These are phyloP conservation scores for Alopecurus myosuroides DNA, from an alignment of 176 grass and related monocot species.

Conservation along the genomic window DNA sequence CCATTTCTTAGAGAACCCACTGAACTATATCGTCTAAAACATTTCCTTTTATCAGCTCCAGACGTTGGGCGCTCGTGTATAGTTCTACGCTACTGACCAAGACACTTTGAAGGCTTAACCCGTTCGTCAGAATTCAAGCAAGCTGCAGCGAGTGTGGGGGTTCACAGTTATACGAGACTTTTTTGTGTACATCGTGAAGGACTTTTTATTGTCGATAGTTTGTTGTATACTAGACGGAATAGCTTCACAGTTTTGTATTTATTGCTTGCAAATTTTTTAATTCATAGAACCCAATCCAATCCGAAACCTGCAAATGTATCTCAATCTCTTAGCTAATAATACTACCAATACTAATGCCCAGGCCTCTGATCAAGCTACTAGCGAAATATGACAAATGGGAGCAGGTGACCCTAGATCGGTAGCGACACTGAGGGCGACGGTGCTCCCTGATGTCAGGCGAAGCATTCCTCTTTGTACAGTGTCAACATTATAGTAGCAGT, in stretches of 20 bases:
- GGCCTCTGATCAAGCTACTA: background rate
- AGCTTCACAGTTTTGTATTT: constrained; percentile 24
- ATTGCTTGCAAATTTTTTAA: constrained; percentile 24
- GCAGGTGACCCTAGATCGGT: background rate
- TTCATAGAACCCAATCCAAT: constrained; percentile 13
- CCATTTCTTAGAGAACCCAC: background rate
- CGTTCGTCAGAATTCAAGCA: constrained; percentile 10
- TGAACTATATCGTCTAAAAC: background rate
- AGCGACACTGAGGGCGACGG: too few relatives aligned
- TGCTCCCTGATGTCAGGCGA: too few relatives aligned
- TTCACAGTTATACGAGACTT: constrained; percentile 28
- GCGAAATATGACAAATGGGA: background rate
- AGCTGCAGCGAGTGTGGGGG: background rate
- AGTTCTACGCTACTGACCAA: background rate
- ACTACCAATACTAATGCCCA: background rate
- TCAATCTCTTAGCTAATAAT: background rate
- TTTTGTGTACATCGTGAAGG: constrained; percentile 26
- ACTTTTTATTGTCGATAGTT: background rate
- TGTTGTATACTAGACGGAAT: constrained; percentile 48
- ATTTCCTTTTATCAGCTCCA: constrained; percentile 29
- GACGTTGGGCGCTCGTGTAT: constrained; percentile 49
- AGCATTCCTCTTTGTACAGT: too few relatives aligned
- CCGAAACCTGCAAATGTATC: constrained; percentile 3
- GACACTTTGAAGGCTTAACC: constrained; percentile 18
- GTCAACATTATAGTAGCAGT: too few relatives aligned